Evolutionary conservation across 2,329 filamentous ascomycete species (phyloP).

Genomic region (Sclerotiophoma versabilis): DNA sequence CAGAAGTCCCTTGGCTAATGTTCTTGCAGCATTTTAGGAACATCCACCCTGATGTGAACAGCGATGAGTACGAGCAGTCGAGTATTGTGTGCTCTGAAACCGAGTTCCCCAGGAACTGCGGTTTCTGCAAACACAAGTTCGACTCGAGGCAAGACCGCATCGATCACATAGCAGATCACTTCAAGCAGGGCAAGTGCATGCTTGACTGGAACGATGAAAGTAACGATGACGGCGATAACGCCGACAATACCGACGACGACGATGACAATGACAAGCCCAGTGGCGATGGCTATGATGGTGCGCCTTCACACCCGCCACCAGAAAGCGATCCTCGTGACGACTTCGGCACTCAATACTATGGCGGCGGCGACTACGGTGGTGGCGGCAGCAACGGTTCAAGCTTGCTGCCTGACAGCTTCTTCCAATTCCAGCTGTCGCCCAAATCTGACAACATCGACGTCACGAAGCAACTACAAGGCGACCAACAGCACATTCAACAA

Average conservation of each 20-base stretch:
- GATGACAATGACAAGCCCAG: constrained; percentile 37
- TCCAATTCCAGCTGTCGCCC: constrained; percentile 42
- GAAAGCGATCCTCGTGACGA: constrained; percentile 28
- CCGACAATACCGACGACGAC: constrained; percentile 37
- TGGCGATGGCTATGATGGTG: constrained; percentile 34
- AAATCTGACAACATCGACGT: not conserved
- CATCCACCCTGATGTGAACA: constrained; percentile 44
- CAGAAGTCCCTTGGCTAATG: not conserved
- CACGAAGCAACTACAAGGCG: constrained; percentile 3
- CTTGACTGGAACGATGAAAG: constrained; percentile 47
- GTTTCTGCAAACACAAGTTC: constrained; percentile 47
- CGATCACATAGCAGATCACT: constrained; percentile 49
- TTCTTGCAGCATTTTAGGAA: constrained; percentile 44
- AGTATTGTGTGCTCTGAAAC: constrained; percentile 44
- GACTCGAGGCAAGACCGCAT: constrained; percentile 46
- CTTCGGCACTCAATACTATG: constrained; percentile 26
- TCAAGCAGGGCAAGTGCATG: constrained; percentile 50
- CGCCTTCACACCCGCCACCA: constrained; percentile 31
- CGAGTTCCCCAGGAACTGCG: constrained; percentile 45
- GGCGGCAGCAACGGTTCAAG: constrained; percentile 14
- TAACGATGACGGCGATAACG: constrained; percentile 29
- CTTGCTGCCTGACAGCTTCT: constrained; percentile 32
- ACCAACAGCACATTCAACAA: not conserved
- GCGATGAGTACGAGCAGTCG: constrained; percentile 41
- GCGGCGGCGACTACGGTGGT: constrained; percentile 21